A percentile compares a stretch with the other conserved stretches of the same genome.
These are phyloP conservation scores for Phylloporus sp. DNA, from an alignment of 768 basidiomycete species.

Conservation along the genomic window DNA sequence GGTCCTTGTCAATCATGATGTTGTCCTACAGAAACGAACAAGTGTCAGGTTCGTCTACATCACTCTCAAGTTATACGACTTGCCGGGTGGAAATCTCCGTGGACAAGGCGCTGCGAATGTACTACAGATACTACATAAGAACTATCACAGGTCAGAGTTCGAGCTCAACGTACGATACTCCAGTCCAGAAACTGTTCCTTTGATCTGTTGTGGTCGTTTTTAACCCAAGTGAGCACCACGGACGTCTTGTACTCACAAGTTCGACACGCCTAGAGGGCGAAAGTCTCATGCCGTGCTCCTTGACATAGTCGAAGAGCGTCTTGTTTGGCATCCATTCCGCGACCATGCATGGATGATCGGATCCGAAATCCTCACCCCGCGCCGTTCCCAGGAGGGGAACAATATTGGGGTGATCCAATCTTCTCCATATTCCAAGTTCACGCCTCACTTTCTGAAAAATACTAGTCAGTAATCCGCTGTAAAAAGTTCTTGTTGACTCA, in stretches of 20 bases:
- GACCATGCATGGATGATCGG: constrained; percentile 6
- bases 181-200: not conserved
- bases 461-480: not conserved
- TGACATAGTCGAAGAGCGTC: not conserved
- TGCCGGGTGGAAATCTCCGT: no score
- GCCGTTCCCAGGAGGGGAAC: constrained; percentile 6
- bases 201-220: not conserved
- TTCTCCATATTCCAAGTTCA: constrained; percentile 7
- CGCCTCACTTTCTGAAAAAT: constrained; percentile 1
- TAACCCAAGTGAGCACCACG: no score
- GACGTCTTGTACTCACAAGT: not conserved
- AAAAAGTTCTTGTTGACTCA: not conserved
- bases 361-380: not conserved
- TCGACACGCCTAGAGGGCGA: not conserved
- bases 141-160: no score
- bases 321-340: constrained; percentile 6
- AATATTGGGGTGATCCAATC: constrained; percentile 5
- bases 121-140: no score
- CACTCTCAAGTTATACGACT: no score
- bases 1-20: no score
- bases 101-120: no score
- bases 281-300: not conserved
- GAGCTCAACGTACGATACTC: no score
- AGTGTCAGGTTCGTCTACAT: no score
- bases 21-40: no score